These are phyloP conservation scores for Brassica carinata DNA, from an alignment of 345 rosid species.

Conservation along the genomic window DNA sequence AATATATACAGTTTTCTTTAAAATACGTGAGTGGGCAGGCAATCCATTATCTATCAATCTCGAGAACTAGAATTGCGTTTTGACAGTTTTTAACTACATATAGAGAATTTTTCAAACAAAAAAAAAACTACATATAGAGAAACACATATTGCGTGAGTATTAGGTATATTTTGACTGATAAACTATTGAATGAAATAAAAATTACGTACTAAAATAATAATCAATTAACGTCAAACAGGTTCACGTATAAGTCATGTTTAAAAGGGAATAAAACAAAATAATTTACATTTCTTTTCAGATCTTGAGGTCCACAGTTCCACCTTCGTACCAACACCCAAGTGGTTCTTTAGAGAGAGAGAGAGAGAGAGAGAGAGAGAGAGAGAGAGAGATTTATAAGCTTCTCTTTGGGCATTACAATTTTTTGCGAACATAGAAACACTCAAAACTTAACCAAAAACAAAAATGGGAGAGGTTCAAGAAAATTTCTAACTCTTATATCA, in stretches of 20 bases:
- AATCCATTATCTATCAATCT: conserved; percentile 24
- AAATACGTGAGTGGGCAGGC: background rate
- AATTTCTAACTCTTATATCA: conserved; percentile 34
- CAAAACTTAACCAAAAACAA: conserved; percentile 11
- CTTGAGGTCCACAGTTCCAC: conserved; percentile 6
- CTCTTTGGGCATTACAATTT: conserved; percentile 32
- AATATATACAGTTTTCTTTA: too few species aligned
- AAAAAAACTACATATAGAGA: background rate
- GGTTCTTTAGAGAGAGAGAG: conserved; percentile 25
- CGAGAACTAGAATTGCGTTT: conserved; percentile 17
- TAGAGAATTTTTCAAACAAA: background rate
- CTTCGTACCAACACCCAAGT: conserved; percentile 37
- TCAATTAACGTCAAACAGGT: background rate
- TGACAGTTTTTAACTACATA: background rate
- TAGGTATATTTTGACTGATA: conserved; percentile 17
- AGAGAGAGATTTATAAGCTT: conserved; percentile 29
- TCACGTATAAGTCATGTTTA: conserved; percentile 39
- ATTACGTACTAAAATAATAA: background rate
- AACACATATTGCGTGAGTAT: conserved; percentile 30
- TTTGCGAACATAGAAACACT: conserved; percentile 36
- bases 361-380: conserved; percentile 14
- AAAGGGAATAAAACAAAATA: conserved; percentile 29
- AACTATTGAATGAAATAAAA: background rate
- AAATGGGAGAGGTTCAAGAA: conserved; percentile 47
- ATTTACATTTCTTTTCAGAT: conserved; percentile 1